Evolutionary conservation across 2,329 filamentous ascomycete genomes (phyloP), one percentile per base, ranked within the genome.

Genomic region (Exophiala spinifera): DNA sequence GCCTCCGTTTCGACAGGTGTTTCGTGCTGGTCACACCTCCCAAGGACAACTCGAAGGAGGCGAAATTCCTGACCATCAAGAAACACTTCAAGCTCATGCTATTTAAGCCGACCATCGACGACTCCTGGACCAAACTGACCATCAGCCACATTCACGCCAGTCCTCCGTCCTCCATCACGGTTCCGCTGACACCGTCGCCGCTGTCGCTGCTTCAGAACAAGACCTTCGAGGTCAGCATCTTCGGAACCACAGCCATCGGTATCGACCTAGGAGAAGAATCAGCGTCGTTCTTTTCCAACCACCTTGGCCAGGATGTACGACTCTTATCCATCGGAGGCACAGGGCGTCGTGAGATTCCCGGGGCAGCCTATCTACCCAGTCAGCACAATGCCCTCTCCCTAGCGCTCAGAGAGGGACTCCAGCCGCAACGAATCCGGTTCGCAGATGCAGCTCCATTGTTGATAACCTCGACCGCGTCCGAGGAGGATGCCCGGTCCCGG

Each of bases 41-140:
- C 14, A 57, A 55, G 39, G 58, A 59, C 46, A 48, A 53, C 31
- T 53, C 55, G 5, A 49, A 51, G 8, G 44, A 56, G 28, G 60
- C 60, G 20, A 61, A 60, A 36, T 61, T 61, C 51, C 49, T 62
- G 39, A 62, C 60, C 19, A 62, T 62, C 51, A 62, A 62, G 33
- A 59, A 57, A 20, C 49, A 60, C 6, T 62, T 57, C 56, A 59
- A 61, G 46, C 51, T 62, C 28, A 55, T 56, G 19, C 60, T 61
- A 37, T 61, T 62, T 37, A 58, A 57, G 39, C 58, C 60, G 4
- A 51, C 49, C 20, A 62, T 62, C 33, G 60, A 62, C 34, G 60
- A 61, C 33, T 59, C 58, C 14, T 62, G 60, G 60, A 61, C 58
- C 21, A 62, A 62, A 31, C 46, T 62, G 49, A 61, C 60, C n/a